phyloP scores from a whole-genome alignment of 2,329 filamentous ascomycete genomes.

The Monosporascus sp. region DNA sequence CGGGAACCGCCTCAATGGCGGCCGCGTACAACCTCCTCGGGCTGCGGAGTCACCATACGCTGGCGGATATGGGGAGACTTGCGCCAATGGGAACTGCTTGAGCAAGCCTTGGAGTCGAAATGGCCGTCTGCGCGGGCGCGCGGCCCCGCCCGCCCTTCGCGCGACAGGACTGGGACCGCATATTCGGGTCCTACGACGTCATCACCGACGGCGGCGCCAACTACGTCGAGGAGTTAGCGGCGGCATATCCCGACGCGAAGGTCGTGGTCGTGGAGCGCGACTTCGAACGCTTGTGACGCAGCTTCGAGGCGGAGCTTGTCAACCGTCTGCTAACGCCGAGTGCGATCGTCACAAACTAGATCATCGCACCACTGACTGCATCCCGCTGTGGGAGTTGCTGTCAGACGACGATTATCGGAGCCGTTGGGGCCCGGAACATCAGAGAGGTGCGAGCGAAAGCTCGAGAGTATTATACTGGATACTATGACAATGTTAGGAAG shows the following conservation, averaged over 20 bases:
- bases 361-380: slow-evolving; percentile 18
- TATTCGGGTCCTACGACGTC: slow-evolving; percentile 10
- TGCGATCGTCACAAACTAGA: not conserved
- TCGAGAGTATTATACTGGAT: slow-evolving; percentile 8
- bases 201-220: slow-evolving; percentile 9
- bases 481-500: slow-evolving; percentile 11
- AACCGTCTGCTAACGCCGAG: slow-evolving; percentile 10
- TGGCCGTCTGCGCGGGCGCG: not conserved
- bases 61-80: slow-evolving; percentile 1
- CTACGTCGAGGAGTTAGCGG: slow-evolving; percentile 7
- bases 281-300: slow-evolving; percentile 10
- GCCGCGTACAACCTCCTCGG: not conserved
- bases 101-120: slow-evolving; percentile 6
- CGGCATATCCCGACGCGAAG: slow-evolving; percentile 10
- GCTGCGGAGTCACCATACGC: not conserved
- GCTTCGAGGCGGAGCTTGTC: slow-evolving; percentile 15
- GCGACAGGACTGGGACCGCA: slow-evolving; percentile 7
- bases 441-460: not conserved
- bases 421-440: slow-evolving; percentile 2
- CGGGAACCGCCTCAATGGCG: not conserved
- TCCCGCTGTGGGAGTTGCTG: slow-evolving; percentile 15
- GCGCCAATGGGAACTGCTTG: slow-evolving; percentile 4
- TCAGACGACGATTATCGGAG: slow-evolving; percentile 4
- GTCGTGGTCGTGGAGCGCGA: slow-evolving; percentile 12
- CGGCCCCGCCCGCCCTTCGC: not conserved